These are phyloP conservation scores for Exophiala alcalophila DNA, from an alignment of 2,329 filamentous ascomycete genomes.

Conservation along the genomic window DNA sequence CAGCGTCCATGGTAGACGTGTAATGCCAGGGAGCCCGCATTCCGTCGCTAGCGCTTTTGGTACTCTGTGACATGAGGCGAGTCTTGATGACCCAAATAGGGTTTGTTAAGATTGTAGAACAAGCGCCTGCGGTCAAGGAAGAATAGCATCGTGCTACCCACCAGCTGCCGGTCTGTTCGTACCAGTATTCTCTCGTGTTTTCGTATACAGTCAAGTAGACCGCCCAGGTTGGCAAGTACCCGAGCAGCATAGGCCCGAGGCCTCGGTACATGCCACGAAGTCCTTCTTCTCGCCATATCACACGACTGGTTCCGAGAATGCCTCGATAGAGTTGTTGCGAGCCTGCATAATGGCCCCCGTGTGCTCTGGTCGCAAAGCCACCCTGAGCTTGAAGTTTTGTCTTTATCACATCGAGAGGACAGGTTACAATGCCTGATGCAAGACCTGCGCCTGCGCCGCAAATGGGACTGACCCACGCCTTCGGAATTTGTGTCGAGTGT, in stretches of 20 bases:
- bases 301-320: conserved; percentile 76
- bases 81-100: conserved; percentile 99
- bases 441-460: conserved; percentile 87
- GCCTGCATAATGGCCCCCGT: conserved; percentile 43
- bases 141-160: conserved; percentile 82
- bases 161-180: conserved; percentile 64
- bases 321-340: conserved; percentile 70
- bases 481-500: conserved; percentile 50
- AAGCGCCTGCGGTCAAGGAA: conserved; percentile 84
- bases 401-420: conserved; percentile 97
- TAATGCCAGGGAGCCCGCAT: conserved; percentile 74
- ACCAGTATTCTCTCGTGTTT: conserved; percentile 71
- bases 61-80: conserved; percentile 87
- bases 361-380: conserved; percentile 60
- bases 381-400: conserved; percentile 96
- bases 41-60: conserved; percentile 52
- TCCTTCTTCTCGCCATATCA: conserved; percentile 87
- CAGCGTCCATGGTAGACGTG: conserved; percentile 81
- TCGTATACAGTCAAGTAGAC: conserved; percentile 98
- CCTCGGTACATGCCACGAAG: conserved; percentile 89
- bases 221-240: conserved; percentile 96
- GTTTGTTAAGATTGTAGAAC: conserved; percentile 91
- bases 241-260: conserved; percentile 87
- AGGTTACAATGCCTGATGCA: conserved; percentile 90
- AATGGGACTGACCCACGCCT: conserved; percentile 69